Conservation (phyloP, 805 yeast species). For the Candida orba region DNA sequence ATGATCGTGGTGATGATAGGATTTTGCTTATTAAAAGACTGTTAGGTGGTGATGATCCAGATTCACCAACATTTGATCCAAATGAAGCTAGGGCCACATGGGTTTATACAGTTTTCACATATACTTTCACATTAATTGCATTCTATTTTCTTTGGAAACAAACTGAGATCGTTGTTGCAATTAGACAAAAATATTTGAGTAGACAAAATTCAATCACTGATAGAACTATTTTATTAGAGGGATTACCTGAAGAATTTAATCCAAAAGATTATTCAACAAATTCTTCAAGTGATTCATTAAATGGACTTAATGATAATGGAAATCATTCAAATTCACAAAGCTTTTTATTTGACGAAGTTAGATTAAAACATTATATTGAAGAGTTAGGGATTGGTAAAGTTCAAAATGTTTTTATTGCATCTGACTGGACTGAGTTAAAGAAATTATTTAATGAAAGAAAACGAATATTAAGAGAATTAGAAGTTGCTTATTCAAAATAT, state of each 20-base stretch:
- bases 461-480: constrained; percentile 49
- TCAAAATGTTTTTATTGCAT: constrained; percentile 65
- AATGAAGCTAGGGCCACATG: constrained; percentile 54
- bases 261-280: constrained; percentile 18
- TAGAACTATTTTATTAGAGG: constrained; percentile 79
- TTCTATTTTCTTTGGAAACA: constrained; percentile 58
- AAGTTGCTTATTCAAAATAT: constrained; percentile 34
- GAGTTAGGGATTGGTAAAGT: constrained; percentile 77
- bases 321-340: neutral
- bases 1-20: constrained; percentile 6
- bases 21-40: constrained; percentile 10
- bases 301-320: neutral
- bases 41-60: constrained; percentile 31
- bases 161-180: constrained; percentile 64
- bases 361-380: constrained; percentile 68
- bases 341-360: constrained; percentile 41
- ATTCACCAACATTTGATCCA: constrained; percentile 24
- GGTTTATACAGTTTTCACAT: constrained; percentile 85
- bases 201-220: constrained; percentile 86
- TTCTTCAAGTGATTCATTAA: constrained; percentile 10
- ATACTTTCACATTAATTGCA: constrained; percentile 69
- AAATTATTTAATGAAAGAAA: constrained; percentile 52
- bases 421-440: constrained; percentile 77
- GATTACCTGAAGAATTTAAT: constrained; percentile 77
- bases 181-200: constrained; percentile 79